Base-by-base conservation (phyloP, 164 flowering plant genomes). In the Brasenia schreberi region DNA sequence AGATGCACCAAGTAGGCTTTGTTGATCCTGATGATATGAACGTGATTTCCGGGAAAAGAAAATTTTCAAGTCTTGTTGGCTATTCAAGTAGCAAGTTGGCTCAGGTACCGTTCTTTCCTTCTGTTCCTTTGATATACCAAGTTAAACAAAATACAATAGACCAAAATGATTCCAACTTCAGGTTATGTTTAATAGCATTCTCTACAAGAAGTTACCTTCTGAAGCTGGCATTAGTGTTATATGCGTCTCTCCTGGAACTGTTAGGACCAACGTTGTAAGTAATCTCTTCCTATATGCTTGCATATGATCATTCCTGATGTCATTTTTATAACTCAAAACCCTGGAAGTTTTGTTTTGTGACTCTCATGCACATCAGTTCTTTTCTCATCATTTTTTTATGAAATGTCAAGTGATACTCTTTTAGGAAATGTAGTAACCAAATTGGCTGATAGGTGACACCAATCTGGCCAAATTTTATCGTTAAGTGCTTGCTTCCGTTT, bases 11-110 rank as follows among this genome's bases (percentile, higher is more conserved):
- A 72, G 78, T 92, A 73, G 97, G 99, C 71, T 94, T 91, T 81
- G 94, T 89, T 77, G 96, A 94, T 72, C 68, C 92, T 45, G 97
- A 92, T 70, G 97, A 94, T 80, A 91, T 94, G 94, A 89, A 94
- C 78, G 72, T 89, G 65, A 79, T 76, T 62, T 83, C 93, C 23
- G 90, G 96, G 60, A 94, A 77, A 77, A 84, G 90, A 69, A 91
- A 85, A 70, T 94, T 71, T 71, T 70, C 94, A 18, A 94, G 97
- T 83, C 63, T 79, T 45, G 70, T 80, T 66, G 99, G 99, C 71
- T 94, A 94, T 68, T 63, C 87, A 5, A 72, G 85, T 81, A 94
- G 99, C 87, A 94, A 94, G 76, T 81, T 94, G 17, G 96, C 96
- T 66, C 92, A 94, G 97, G 99, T 94, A 43, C 67, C 43, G 33